Evolutionary conservation across 1,139 yeast species (phyloP), one percentile per base, ranked within the genome.

Genomic region (Debaryomycetaceae sp.): DNA sequence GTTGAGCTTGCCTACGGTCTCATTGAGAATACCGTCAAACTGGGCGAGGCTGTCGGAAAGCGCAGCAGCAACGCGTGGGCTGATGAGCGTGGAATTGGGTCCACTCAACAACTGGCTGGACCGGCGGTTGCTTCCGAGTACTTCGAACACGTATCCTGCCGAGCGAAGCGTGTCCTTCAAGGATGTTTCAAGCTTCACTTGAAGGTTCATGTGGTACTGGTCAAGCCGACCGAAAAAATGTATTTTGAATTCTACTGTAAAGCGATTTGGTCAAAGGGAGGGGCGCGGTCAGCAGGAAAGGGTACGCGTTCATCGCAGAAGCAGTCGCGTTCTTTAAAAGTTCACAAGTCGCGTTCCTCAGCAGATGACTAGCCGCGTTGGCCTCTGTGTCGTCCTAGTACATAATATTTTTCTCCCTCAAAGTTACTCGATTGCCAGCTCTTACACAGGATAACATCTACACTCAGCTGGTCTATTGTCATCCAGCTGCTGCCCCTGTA

Each of bases 81-180:
- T 53, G 23, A 64, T 60, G 23, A 64, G 43, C 38, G 61, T 68
- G 41, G 59, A 63, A 36, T 62, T 64, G 14, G 61, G 51, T 1
- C 70, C 70, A 1, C 68, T 58, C 19, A 63, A 51, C 23, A 62
- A 43, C 37, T 63, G 62, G 36, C 67, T 58, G 38, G 60, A 68
- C 29, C 53, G 51, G 35, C 56, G 59, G 36, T 62, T 62, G 38
- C 58, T 61, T 39, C 57, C 59, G 39, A 64, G 53, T 34, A 60
- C 55, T 40, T 64, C 71, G 37, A 62, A 63, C 22, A 64, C 55
- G 39, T 60, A 63, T 4, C 70, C 71, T 0, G 68, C 51, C 1
- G 67, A 52, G 31, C 61, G 53, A 28, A 64, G 55, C 5, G 64
- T 52, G 28, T 64, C 69, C 38, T 60, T 56, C 26, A 64, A 49